phyloP scores from a whole-genome alignment of 305 asterid genomes.

The Ajuga reptans region DNA sequence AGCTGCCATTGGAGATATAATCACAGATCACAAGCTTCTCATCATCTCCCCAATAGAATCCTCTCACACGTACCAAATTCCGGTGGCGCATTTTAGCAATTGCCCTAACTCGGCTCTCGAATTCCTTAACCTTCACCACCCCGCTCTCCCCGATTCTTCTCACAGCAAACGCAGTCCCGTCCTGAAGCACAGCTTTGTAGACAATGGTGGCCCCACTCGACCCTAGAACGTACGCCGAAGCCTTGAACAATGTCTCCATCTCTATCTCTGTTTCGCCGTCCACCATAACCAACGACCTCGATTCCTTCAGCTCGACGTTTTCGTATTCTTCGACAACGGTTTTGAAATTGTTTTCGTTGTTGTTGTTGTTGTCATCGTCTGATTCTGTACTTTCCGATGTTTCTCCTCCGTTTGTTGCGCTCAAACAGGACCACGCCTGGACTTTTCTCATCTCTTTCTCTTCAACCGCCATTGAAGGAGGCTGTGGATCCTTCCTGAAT shows the following conservation, averaged over 20 bases:
- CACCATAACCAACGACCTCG: conserved; percentile 55
- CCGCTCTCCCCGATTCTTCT: conserved; percentile 73
- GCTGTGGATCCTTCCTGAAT: conserved; percentile 32
- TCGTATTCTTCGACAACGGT: not conserved
- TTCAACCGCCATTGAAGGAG: conserved; percentile 5
- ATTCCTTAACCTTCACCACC: conserved; percentile 43
- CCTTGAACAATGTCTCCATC: conserved; percentile 63
- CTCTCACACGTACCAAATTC: conserved; percentile 59
- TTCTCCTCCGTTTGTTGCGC: conserved; percentile 39
- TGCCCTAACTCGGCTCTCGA: conserved; percentile 51
- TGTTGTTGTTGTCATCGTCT: conserved; percentile 38
- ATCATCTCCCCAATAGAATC: conserved; percentile 83
- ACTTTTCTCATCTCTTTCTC: conserved; percentile 27
- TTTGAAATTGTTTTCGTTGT: not conserved
- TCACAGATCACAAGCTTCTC: conserved; percentile 83
- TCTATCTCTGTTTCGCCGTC: conserved; percentile 65
- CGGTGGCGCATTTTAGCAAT: conserved; percentile 61
- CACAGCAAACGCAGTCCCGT: conserved; percentile 66
- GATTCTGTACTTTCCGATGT: conserved; percentile 48
- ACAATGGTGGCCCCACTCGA: conserved; percentile 66
- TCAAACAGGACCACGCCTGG: conserved; percentile 50
- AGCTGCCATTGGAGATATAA: conserved; percentile 71
- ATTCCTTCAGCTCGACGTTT: conserved; percentile 15
- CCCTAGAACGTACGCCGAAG: conserved; percentile 78
- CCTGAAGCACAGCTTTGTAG: conserved; percentile 72